Conservation (phyloP, 2,329 filamentous ascomycete genomes). For the Fonsecaea multimorphosa region DNA sequence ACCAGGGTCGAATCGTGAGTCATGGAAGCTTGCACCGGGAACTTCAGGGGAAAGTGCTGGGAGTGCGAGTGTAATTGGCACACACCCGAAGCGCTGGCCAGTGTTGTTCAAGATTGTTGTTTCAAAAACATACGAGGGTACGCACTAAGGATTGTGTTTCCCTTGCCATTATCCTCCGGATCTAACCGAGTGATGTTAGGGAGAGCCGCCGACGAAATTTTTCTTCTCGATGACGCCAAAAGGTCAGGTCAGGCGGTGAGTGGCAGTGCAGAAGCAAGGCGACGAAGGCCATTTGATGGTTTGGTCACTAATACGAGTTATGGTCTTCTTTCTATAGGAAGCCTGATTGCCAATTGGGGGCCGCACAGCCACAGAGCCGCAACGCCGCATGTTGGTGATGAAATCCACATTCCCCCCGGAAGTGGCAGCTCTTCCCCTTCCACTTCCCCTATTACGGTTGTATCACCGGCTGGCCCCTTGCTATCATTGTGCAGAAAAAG, state of each 20-base stretch:
- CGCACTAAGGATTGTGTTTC: no score
- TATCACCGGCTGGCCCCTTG: conserved; percentile 1
- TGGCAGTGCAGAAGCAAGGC: not conserved
- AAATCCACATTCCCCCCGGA: not conserved
- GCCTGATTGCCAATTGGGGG: conserved; percentile 4
- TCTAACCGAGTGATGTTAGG: not conserved
- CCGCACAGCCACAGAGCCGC: conserved; percentile 23
- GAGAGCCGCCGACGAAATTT: not conserved
- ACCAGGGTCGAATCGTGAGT: conserved; percentile 1
- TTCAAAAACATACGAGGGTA: conserved; percentile 3
- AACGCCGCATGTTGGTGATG: no score
- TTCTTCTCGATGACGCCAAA: conserved; percentile 1
- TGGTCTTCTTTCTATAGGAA: not conserved
- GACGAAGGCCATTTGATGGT: not conserved
- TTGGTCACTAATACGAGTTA: no score
- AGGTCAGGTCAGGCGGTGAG: conserved; percentile 2
- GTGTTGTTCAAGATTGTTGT: not conserved
- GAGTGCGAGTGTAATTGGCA: not conserved
- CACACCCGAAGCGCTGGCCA: not conserved
- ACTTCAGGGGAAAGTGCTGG: not conserved
- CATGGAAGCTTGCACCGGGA: not conserved
- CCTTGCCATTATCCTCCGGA: not conserved
- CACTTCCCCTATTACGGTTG: not conserved
- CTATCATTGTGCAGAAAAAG: not conserved
- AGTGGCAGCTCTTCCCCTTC: conserved; percentile 13